Base-by-base conservation (phyloP, 2,329 filamentous ascomycete species). In the Thielaviopsis populi region DNA sequence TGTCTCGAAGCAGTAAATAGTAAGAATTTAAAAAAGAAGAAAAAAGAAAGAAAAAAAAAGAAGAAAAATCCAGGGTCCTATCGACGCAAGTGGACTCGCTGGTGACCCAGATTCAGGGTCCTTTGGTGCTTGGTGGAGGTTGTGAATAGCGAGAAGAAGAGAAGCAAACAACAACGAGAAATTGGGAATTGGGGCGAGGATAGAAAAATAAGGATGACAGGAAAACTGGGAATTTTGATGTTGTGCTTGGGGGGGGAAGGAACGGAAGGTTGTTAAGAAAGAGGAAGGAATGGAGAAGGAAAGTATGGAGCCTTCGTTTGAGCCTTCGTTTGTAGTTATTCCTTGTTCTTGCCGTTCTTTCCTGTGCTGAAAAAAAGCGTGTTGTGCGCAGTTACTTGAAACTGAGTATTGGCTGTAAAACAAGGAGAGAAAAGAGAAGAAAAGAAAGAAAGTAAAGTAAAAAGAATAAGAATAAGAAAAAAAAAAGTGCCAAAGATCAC, bases 261-360 rank as follows among this genome's bases (percentile, higher is more conserved):
- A 40, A 24, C 4, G 37, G 33, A 41, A 59, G 24, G 37, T 22
- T 24, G 10, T 24, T 27, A 59, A 42, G 56, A 59, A 43, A 59
- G 56, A 59, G 56, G 40, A 43, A 59, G 56, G 40, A 43, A 59
- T 40, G 40, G 33, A 59, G 56, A 43, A 59, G 40, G 37, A 59
- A 43, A 59, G 58, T 33, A 43, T 59, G 58, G 58, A 43, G 40
- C 37, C 37, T 41, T 22, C n/a, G n/a, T n/a, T n/a, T n/a, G n/a
- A n/a, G n/a, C n/a, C n/a, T n/a, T 10, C 15, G 58, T 42, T 43
- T 4, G 50, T 33, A 56, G 17, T 56, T 56, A n/a, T 17, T 56
- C 13, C 24, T 56, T 33, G 50, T 54, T 33, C 17, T 37, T 30
- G 11, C n/a, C 10, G 50, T 17, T 56, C 50, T 17, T 56, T 30